Conservation (phyloP, 106 monocot genomes). For the Phalaenopsis equestris region DNA sequence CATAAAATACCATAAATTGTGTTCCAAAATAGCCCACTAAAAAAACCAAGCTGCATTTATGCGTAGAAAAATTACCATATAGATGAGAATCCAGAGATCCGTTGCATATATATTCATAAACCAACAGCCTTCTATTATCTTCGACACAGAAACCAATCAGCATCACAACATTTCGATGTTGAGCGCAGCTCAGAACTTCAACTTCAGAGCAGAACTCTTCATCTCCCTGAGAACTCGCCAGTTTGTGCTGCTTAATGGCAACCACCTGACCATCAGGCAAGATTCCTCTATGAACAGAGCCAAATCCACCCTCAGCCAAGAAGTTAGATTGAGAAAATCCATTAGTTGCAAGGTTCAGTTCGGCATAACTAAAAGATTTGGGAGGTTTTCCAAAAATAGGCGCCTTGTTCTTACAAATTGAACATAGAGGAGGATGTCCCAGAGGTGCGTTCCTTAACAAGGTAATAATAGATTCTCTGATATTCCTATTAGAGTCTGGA, state of each 20-base stretch:
- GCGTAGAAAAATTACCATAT: conserved; percentile 15
- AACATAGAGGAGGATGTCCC: conserved; percentile 23
- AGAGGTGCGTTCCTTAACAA: conserved; percentile 15
- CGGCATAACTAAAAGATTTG: conserved; percentile 20
- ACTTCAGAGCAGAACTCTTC: conserved; percentile 26
- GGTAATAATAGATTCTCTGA: conserved; percentile 15
- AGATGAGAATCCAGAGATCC: conserved; percentile 23
- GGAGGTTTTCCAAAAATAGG: conserved; percentile 33
- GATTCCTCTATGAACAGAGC: conserved; percentile 18
- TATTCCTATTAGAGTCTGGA: conserved; percentile 15
- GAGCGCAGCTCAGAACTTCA: conserved; percentile 25
- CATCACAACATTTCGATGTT: conserved; percentile 30
- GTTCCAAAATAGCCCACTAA: background rate
- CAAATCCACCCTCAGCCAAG: conserved; percentile 27
- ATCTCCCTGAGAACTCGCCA: conserved; percentile 25
- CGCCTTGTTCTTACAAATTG: conserved; percentile 26
- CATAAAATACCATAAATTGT: conserved; percentile 2
- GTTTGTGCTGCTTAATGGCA: conserved; percentile 26
- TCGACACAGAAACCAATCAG: conserved; percentile 24
- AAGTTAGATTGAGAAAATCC: conserved; percentile 26
- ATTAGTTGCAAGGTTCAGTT: conserved; percentile 22
- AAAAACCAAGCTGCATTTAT: background rate
- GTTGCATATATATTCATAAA: conserved; percentile 34
- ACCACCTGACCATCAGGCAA: conserved; percentile 26
- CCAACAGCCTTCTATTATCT: conserved; percentile 18